Evolutionary conservation across 1,284 basidiomycete species (phyloP).

Genomic region (Hemileia vastatrix): DNA sequence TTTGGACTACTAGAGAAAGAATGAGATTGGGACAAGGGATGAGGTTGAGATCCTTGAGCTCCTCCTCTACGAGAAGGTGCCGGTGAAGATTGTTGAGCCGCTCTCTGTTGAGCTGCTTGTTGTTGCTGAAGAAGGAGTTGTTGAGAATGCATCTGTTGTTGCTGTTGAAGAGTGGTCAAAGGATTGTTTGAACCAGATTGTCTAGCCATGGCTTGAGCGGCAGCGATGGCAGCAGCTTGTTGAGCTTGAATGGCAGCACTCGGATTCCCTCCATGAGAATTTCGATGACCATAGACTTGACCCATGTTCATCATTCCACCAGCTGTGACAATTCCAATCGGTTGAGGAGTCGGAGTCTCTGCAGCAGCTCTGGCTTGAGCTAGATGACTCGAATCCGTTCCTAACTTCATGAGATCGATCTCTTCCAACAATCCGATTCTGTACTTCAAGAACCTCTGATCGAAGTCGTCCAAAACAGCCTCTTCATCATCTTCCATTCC

Average conservation of each 20-base stretch:
- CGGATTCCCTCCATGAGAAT: conserved; percentile 13
- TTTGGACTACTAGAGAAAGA: conserved; percentile 7
- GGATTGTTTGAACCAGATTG: conserved; percentile 23
- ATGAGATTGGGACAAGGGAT: conserved; percentile 22
- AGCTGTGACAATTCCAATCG: conserved; percentile 3
- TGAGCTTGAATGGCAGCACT: conserved; percentile 16
- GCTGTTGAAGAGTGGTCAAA: conserved; percentile 26
- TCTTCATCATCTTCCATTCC: conserved; percentile 37
- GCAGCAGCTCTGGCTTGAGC: conserved; percentile 39
- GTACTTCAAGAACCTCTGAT: conserved; percentile 42
- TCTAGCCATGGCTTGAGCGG: conserved; percentile 24
- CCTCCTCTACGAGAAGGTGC: not conserved
- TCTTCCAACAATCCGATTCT: conserved; percentile 41
- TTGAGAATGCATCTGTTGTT: conserved; percentile 13
- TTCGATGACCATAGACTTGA: not conserved
- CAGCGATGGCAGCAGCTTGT: conserved; percentile 21
- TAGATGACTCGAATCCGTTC: conserved; percentile 40
- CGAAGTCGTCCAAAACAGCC: conserved; percentile 42
- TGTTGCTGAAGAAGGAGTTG: conserved; percentile 30
- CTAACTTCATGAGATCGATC: conserved; percentile 38
- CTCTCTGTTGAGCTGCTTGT: conserved; percentile 28
- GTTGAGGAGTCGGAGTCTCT: conserved; percentile 29
- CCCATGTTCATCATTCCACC: not conserved
- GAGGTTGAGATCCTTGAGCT: conserved; percentile 14
- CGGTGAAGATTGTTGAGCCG: conserved; percentile 21